Conservation (phyloP, 495 filamentous ascomycete genomes). For the Penicillium argentinense region DNA sequence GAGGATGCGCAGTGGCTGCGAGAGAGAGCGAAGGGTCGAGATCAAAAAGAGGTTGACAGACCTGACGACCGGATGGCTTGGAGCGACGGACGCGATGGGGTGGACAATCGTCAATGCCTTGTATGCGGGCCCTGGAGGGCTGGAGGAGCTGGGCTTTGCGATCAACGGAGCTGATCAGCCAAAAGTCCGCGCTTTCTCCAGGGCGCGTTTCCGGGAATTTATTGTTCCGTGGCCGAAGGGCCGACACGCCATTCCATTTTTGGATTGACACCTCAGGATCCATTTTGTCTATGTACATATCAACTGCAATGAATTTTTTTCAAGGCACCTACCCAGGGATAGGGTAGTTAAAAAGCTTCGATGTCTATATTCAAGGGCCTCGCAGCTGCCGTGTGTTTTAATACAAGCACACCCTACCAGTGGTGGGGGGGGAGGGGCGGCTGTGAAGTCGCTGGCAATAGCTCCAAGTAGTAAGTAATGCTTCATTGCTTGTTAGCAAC, state of each 20-base stretch:
- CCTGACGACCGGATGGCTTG: neutral
- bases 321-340: too few species aligned
- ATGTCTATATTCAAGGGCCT: too few species aligned
- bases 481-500: too few species aligned
- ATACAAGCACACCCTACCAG: too few species aligned
- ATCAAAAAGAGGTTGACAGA: neutral
- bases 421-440: too few species aligned
- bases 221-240: constrained; percentile 13
- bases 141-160: constrained; percentile 21
- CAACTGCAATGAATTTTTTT: too few species aligned
- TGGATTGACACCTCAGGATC: constrained; percentile 1
- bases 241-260: neutral
- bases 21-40: neutral
- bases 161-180: constrained; percentile 31
- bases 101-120: constrained; percentile 22
- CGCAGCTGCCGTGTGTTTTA: too few species aligned
- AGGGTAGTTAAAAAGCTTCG: too few species aligned
- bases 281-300: too few species aligned
- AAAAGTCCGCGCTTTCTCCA: constrained; percentile 31
- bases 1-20: constrained; percentile 19
- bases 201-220: constrained; percentile 21
- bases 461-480: too few species aligned
- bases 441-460: too few species aligned
- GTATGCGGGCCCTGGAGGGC: constrained; percentile 21
- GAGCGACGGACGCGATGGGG: constrained; percentile 9